Evolutionary conservation across 1,139 yeast genomes (phyloP).

Genomic region (Nakaseomyces sp.): DNA sequence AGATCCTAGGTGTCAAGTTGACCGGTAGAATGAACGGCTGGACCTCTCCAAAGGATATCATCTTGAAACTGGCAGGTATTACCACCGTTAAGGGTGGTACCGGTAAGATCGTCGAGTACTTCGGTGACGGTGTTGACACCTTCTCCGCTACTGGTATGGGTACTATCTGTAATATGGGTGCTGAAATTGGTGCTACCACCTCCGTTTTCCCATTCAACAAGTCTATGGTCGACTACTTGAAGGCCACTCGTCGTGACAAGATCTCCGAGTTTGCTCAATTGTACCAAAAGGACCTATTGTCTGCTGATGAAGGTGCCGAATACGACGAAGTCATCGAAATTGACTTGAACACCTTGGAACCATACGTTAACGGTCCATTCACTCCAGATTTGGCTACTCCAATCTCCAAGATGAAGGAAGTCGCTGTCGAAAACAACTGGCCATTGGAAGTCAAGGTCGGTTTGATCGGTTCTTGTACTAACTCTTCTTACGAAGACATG

Average conservation of each 20-base stretch:
- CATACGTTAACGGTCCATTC: constrained; percentile 97
- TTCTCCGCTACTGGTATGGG: constrained; percentile 99
- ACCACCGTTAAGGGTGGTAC: constrained; percentile 99
- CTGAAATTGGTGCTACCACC: constrained; percentile 98
- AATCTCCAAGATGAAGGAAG: constrained; percentile 83
- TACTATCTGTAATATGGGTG: constrained; percentile 99
- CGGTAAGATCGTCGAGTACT: constrained; percentile 94
- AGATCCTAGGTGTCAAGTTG: constrained; percentile 91
- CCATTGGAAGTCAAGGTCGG: constrained; percentile 92
- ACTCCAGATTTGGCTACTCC: constrained; percentile 99
- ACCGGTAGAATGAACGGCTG: constrained; percentile 95
- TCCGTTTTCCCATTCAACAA: constrained; percentile 95
- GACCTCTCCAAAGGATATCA: constrained; percentile 98
- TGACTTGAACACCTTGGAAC: constrained; percentile 91
- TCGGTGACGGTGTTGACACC: constrained; percentile 92
- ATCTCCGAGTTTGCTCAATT: constrained; percentile 75
- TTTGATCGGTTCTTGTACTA: constrained; percentile 97
- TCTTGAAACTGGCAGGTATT: constrained; percentile 91
- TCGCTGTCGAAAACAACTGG: constrained; percentile 84
- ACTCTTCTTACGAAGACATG: constrained; percentile 99
- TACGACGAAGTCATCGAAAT: constrained; percentile 94
- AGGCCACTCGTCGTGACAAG: constrained; percentile 77
- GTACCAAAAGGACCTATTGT: constrained; percentile 68
- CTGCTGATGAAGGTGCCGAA: constrained; percentile 91
- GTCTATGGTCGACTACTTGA: constrained; percentile 81